Conservation (phyloP, 495 filamentous ascomycete genomes). For the Penicillium coprophilum region DNA sequence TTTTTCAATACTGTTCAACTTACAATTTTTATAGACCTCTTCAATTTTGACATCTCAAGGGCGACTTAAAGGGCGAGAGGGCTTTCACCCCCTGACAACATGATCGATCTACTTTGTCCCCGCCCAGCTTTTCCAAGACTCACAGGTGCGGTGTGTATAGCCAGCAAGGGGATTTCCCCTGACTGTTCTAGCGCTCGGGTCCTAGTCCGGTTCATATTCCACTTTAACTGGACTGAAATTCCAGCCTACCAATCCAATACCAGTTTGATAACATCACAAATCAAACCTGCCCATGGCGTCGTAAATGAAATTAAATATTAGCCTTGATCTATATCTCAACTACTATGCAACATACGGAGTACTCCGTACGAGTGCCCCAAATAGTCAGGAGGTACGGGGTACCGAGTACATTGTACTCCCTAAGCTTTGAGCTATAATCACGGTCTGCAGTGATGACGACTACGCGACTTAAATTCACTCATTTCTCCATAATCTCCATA, state of each 20-base stretch:
- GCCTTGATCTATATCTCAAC: no score
- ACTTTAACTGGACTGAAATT: neutral
- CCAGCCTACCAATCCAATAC: neutral
- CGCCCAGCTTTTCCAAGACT: conserved; percentile 9
- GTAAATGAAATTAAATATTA: conserved; percentile 5
- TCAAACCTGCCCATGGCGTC: neutral
- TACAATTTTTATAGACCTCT: no score
- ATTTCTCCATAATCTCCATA: conserved; percentile 14
- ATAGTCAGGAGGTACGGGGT: neutral
- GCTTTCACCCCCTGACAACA: neutral
- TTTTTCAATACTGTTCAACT: no score
- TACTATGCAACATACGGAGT: no score
- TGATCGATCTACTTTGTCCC: neutral
- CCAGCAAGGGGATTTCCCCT: conserved; percentile 11
- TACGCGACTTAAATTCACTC: conserved; percentile 7
- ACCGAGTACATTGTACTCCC: neutral
- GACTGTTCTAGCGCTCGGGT: neutral
- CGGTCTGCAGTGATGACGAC: conserved; percentile 18
- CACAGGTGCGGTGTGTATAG: conserved; percentile 1
- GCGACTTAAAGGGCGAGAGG: no score
- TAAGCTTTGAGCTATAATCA: neutral
- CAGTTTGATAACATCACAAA: neutral
- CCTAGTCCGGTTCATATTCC: neutral
- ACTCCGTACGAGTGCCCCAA: neutral
- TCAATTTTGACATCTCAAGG: no score